phyloP scores from a whole-genome alignment of 2,329 filamentous ascomycete genomes.

The Mycosphaerella sp. region DNA sequence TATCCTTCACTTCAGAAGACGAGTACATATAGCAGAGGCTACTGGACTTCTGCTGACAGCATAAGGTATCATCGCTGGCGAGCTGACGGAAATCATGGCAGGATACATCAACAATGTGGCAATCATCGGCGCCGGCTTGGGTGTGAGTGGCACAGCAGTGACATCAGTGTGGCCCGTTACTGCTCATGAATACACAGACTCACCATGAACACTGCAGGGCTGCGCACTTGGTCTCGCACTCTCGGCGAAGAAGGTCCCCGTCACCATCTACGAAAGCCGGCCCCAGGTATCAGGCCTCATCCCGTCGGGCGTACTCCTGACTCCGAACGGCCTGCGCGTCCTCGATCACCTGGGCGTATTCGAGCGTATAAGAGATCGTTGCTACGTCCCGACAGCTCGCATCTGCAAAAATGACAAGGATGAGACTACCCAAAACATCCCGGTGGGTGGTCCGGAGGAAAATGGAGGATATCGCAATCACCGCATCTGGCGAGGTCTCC shows the following conservation, averaged over 20 bases:
- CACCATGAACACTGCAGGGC: slow-evolving; percentile 12
- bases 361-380: slow-evolving; percentile 39
- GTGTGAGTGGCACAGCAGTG: slow-evolving; percentile 6
- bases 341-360: slow-evolving; percentile 49
- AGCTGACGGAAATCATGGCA: slow-evolving; percentile 6
- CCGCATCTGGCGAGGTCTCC: slow-evolving; percentile 46
- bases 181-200: not conserved
- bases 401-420: slow-evolving; percentile 39
- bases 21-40: not conserved
- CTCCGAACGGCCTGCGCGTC: slow-evolving; percentile 52
- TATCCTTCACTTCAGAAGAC: not conserved
- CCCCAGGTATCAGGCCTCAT: slow-evolving; percentile 10
- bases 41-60: not conserved
- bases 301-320: slow-evolving; percentile 45
- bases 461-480: slow-evolving; percentile 47
- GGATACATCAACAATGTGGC: slow-evolving; percentile 15
- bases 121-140: slow-evolving; percentile 21
- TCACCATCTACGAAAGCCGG: slow-evolving; percentile 23
- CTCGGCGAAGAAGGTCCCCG: slow-evolving; percentile 15
- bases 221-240: slow-evolving; percentile 24
- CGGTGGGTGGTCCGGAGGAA: slow-evolving; percentile 30
- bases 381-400: slow-evolving; percentile 48
- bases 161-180: no score
- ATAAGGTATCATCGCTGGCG: not conserved
- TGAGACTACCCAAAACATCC: slow-evolving; percentile 21